Percentiles rank a stretch among this genome's conserved stretches.
Evolutionary conservation across 2,329 filamentous ascomycete species (phyloP).

Genomic region (Phoma sp.): DNA sequence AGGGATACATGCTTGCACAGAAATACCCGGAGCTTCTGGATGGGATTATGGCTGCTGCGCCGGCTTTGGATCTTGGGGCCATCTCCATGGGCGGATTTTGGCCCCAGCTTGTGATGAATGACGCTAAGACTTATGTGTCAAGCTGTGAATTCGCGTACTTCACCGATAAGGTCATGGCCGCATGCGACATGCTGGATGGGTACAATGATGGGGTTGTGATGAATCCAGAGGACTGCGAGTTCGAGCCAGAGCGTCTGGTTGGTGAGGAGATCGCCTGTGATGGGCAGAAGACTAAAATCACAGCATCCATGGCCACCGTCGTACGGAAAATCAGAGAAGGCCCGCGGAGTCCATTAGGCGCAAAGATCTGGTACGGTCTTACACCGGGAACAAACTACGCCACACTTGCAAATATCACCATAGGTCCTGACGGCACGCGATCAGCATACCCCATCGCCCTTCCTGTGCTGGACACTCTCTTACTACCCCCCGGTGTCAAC

Average conservation of each 20-base stretch:
- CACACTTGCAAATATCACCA: constrained; percentile 1
- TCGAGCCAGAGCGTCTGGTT: constrained; percentile 23
- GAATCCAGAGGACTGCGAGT: constrained; percentile 28
- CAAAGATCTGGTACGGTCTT: constrained; percentile 6
- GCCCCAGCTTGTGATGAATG: constrained; percentile 36
- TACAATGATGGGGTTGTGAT: constrained; percentile 40
- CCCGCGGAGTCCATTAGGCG: neutral
- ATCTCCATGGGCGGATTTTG: constrained; percentile 26
- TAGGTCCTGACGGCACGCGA: neutral
- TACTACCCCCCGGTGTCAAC: constrained; percentile 11
- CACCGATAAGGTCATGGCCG: constrained; percentile 17
- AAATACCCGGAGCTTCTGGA: constrained; percentile 36
- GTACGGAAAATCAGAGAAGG: constrained; percentile 3
- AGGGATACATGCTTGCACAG: constrained; percentile 42
- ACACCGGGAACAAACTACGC: neutral
- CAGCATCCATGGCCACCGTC: constrained; percentile 16
- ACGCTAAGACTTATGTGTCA: constrained; percentile 14
- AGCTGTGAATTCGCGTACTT: constrained; percentile 33
- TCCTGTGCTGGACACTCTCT: constrained; percentile 2
- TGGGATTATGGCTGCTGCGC: constrained; percentile 40
- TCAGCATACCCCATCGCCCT: constrained; percentile 1
- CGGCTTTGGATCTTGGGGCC: constrained; percentile 28
- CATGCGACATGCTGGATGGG: constrained; percentile 37
- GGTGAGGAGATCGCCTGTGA: constrained; percentile 22
- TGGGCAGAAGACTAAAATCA: constrained; percentile 14